Evolutionary conservation across 1,139 yeast genomes (phyloP).

Genomic region (Lodderomyces metapsilosis): DNA sequence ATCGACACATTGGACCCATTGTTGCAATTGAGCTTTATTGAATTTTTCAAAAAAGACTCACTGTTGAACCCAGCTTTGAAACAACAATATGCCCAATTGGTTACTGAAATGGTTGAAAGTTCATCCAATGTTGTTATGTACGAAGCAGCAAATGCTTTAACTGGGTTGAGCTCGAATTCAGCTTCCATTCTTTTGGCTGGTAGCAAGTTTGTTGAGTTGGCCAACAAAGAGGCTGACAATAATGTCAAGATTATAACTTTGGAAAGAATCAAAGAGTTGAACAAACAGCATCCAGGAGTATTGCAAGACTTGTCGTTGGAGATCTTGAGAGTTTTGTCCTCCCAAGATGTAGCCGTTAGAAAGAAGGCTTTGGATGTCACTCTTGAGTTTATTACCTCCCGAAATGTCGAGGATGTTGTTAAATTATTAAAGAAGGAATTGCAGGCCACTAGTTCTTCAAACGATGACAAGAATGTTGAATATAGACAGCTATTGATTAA

Average conservation of each 20-base stretch:
- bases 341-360: constrained; percentile 91
- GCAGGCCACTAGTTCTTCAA: constrained; percentile 63
- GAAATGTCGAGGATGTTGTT: constrained; percentile 93
- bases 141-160: constrained; percentile 88
- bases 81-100: constrained; percentile 67
- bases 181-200: constrained; percentile 74
- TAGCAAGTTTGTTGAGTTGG: constrained; percentile 80
- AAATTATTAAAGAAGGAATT: constrained; percentile 90
- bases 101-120: constrained; percentile 71
- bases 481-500: constrained; percentile 87
- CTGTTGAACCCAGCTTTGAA: constrained; percentile 60
- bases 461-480: constrained; percentile 77
- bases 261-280: constrained; percentile 78
- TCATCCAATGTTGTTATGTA: constrained; percentile 77
- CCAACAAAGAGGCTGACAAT: constrained; percentile 88
- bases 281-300: constrained; percentile 74
- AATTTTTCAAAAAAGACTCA: constrained; percentile 86
- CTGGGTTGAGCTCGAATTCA: constrained; percentile 69
- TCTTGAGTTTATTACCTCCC: constrained; percentile 72
- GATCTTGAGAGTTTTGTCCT: constrained; percentile 76
- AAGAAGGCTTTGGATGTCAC: constrained; percentile 83
- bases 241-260: constrained; percentile 90
- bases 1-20: constrained; percentile 78
- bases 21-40: constrained; percentile 86
- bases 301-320: constrained; percentile 86